Percentiles rank a stretch among this genome's conserved stretches.
Conservation (phyloP, 768 basidiomycete species). For the Russula lepida region DNA sequence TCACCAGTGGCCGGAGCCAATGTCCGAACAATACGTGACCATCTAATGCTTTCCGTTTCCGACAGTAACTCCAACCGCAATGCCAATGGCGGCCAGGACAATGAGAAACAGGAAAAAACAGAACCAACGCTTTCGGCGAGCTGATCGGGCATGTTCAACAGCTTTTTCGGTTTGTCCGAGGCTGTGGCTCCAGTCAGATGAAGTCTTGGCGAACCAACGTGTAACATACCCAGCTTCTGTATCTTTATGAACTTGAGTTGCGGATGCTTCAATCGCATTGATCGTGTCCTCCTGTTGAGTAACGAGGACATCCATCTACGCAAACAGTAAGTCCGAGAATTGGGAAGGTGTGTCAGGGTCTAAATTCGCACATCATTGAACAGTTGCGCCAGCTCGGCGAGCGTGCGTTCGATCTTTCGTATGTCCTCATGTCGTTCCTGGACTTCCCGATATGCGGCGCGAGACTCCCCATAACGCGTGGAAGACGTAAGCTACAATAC, state of each 20-base stretch:
- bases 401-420: conserved; percentile 73
- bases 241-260: conserved; percentile 54
- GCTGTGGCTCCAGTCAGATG: conserved; percentile 30
- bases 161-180: conserved; percentile 56
- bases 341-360: not conserved
- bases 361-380: conserved; percentile 61
- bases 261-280: conserved; percentile 51
- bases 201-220: not conserved
- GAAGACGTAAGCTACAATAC: conserved; percentile 56
- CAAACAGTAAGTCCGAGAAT: conserved; percentile 1
- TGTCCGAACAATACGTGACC: conserved; percentile 1
- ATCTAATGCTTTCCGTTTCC: conserved; percentile 20
- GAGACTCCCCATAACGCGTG: conserved; percentile 75
- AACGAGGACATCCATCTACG: conserved; percentile 69
- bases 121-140: conserved; percentile 79
- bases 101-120: conserved; percentile 62
- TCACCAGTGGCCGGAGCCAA: not conserved
- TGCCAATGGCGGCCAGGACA: conserved; percentile 47
- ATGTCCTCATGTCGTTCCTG: conserved; percentile 85
- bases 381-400: conserved; percentile 82
- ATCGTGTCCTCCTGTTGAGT: conserved; percentile 76
- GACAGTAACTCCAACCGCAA: conserved; percentile 45
- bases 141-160: conserved; percentile 55
- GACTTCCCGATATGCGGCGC: conserved; percentile 78
- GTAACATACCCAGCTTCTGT: conserved; percentile 58